Evolutionary conservation across 305 asterid genomes (phyloP), one percentile per base, ranked within the genome.

Genomic region (Fraxinus latifolia): DNA sequence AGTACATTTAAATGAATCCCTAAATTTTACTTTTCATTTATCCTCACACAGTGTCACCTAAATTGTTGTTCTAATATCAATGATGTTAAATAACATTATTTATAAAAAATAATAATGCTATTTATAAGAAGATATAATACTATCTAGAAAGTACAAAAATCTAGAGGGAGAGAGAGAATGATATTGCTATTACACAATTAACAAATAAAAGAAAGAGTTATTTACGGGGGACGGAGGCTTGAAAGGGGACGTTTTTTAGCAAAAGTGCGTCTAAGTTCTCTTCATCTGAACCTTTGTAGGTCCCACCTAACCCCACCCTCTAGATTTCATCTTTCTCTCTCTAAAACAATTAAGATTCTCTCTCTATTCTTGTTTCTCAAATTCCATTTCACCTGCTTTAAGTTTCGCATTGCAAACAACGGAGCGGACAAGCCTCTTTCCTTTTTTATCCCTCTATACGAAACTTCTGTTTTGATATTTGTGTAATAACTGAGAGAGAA

Each of bases 181-280:
- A 53, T 5, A 53, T 5, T n/a, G 62, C 3, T 50, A 50, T 1
- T 50, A 15, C 62, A 50, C 23, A 50, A 15, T 50, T 15, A 50
- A 50, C 62, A 65, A 65, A 65, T 65, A 9, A 65, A 65, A 11
- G 11, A 60, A 70, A 2, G 37, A 70, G 75, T 70, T 31, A 70
- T 85, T 85, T 83, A 77, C 80, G 74, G 83, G 81, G 83, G 75
- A 31, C 15, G 75, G 39, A 31, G 39, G 75, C 34, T 70, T 70
- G 75, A 70, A 19, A 81, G 87, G 0, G 50, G 91, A 83, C 90
- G 82, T 81, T 79, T 73, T 9, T 76, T 5, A 82, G 78, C 80
- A 84, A 77, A 85, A 87, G 83, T 83, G 87, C 80, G 91, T 89
- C 90, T 39, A 89, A 85, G 91, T 89, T 85, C 91, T 87, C 91